A percentile compares a stretch with the other conserved stretches of the same genome.
phyloP scores from a whole-genome alignment of 192 early-diverging fungal species.

The Irineochytrium annulatum region DNA sequence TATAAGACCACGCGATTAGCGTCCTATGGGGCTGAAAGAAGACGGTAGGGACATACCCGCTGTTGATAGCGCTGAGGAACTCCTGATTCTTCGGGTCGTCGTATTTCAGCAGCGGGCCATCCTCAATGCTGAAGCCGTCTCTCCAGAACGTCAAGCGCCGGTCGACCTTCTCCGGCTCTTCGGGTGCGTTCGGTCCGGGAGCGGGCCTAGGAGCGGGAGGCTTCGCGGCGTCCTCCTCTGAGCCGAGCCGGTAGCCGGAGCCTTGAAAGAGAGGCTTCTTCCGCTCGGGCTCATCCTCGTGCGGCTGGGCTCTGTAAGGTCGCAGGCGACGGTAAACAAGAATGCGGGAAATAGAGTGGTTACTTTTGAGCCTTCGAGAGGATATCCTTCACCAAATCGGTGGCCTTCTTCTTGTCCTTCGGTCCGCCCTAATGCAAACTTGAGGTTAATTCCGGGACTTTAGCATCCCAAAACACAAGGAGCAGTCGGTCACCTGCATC shows the following conservation, averaged over 20 bases:
- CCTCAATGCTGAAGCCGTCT: constrained; percentile 93
- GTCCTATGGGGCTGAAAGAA: background rate
- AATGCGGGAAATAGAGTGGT: background rate
- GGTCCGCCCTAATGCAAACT: constrained; percentile 45
- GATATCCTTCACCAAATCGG: constrained; percentile 69
- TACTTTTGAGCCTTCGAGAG: constrained; percentile 71
- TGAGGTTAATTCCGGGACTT: no score
- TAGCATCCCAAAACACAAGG: no score
- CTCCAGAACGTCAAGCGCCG: constrained; percentile 91
- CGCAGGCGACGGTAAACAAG: background rate
- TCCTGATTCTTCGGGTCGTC: constrained; percentile 84
- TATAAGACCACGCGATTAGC: background rate
- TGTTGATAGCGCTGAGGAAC: constrained; percentile 81
- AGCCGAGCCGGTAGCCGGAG: constrained; percentile 32
- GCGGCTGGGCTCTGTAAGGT: background rate
- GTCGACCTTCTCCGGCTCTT: constrained; percentile 25
- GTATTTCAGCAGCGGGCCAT: constrained; percentile 81
- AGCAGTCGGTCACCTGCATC: no score
- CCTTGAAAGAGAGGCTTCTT: background rate
- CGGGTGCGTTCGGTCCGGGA: background rate
- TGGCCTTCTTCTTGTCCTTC: constrained; percentile 34
- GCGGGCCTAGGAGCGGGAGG: constrained; percentile 16
- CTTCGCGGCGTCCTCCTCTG: constrained; percentile 27
- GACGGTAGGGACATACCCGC: constrained; percentile 70
- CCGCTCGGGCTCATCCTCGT: no score